Conservation (phyloP, 768 basidiomycete genomes). For the Cytidiella melzeri region DNA sequence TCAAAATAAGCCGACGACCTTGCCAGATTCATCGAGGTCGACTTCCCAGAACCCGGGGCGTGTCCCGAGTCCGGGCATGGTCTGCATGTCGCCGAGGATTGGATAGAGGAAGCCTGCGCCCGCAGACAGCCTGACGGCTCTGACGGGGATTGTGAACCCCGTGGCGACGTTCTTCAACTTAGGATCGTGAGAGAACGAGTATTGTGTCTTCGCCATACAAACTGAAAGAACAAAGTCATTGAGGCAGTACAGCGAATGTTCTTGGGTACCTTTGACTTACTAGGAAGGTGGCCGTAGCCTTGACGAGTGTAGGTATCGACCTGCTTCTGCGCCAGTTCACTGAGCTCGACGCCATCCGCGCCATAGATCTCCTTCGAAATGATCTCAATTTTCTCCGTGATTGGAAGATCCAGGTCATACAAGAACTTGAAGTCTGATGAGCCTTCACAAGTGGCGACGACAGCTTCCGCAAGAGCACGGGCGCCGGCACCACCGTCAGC, state of each 20-base stretch:
- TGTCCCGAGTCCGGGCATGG: constrained; percentile 94
- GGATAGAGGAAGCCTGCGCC: constrained; percentile 97
- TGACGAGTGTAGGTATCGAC: constrained; percentile 89
- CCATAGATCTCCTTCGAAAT: constrained; percentile 93
- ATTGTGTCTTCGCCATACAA: constrained; percentile 97
- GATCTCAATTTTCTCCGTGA: constrained; percentile 82
- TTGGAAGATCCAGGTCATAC: constrained; percentile 77
- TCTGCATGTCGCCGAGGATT: constrained; percentile 94
- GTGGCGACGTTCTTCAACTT: constrained; percentile 85
- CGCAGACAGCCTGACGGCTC: constrained; percentile 80
- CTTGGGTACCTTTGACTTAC: constrained; percentile 37
- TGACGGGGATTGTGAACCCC: constrained; percentile 91
- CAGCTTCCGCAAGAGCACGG: constrained; percentile 84
- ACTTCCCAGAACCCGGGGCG: constrained; percentile 94
- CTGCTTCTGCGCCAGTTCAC: constrained; percentile 78
- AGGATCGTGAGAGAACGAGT: constrained; percentile 95
- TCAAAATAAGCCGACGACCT: constrained; percentile 84
- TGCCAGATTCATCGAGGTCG: constrained; percentile 71
- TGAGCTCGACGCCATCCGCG: constrained; percentile 84
- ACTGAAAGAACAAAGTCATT: constrained; percentile 37
- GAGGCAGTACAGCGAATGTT: background rate
- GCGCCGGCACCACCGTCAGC: constrained; percentile 93
- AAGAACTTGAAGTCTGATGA: constrained; percentile 87
- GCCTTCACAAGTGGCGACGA: constrained; percentile 79
- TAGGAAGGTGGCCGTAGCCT: constrained; percentile 74